Conservation (phyloP, 768 basidiomycete genomes). For the Psilocybe cyanescens region DNA sequence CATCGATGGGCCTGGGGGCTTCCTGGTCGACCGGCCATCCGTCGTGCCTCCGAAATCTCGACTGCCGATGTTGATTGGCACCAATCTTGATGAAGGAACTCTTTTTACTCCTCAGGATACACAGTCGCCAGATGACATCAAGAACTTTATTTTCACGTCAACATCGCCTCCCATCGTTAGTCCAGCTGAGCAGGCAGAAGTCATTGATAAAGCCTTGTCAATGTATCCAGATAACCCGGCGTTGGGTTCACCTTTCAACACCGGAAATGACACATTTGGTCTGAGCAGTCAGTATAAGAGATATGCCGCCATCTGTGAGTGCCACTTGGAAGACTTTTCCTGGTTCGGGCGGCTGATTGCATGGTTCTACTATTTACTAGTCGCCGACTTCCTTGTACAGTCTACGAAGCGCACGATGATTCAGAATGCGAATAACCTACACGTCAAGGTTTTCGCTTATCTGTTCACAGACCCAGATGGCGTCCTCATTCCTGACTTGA, state of each 20-base stretch:
- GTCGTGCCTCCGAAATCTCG: constrained; percentile 22
- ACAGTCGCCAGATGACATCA: constrained; percentile 27
- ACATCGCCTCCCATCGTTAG: constrained; percentile 28
- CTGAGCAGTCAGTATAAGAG: constrained; percentile 31
- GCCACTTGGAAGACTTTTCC: neutral
- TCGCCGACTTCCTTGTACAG: constrained; percentile 34
- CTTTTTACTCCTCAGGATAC: constrained; percentile 27
- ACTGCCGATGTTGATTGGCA: constrained; percentile 44
- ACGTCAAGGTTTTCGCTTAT: constrained; percentile 40
- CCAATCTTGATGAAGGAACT: constrained; percentile 39
- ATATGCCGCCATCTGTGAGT: constrained; percentile 28
- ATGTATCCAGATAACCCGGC: constrained; percentile 45
- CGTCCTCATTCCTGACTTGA: constrained; percentile 1
- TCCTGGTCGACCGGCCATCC: constrained; percentile 40
- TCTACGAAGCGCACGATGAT: constrained; percentile 29
- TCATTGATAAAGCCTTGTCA: constrained; percentile 26
- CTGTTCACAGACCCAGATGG: constrained; percentile 36
- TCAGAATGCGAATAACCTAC: constrained; percentile 36
- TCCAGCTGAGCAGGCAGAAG: constrained; percentile 13
- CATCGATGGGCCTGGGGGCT: constrained; percentile 41
- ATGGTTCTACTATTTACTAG: constrained; percentile 9
- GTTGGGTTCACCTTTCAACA: constrained; percentile 44
- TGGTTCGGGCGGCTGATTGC: neutral
- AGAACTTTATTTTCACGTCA: constrained; percentile 23
- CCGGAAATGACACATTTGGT: constrained; percentile 46